These are phyloP conservation scores for Chaetomium tenue DNA, from an alignment of 495 filamentous ascomycete species.

Conservation along the genomic window DNA sequence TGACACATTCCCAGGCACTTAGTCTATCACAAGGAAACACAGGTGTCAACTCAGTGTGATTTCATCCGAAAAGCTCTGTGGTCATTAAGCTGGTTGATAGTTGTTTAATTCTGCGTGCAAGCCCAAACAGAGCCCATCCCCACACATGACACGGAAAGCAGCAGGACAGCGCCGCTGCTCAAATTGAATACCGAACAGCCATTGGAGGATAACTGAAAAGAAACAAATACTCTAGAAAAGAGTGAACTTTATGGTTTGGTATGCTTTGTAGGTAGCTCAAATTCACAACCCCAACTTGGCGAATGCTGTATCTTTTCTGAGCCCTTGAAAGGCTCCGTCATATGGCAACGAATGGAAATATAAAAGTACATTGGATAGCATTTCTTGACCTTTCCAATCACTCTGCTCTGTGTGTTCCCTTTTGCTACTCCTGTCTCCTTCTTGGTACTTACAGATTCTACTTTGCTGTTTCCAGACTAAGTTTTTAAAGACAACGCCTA, in stretches of 20 bases:
- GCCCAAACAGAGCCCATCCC: constrained; percentile 3
- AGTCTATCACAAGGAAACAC: neutral
- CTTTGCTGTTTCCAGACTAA: too few species aligned
- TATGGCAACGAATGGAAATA: too few species aligned
- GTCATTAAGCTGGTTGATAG: neutral
- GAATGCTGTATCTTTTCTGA: too few species aligned
- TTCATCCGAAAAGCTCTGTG: neutral
- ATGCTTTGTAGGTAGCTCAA: too few species aligned
- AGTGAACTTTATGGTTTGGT: neutral
- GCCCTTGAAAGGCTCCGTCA: too few species aligned
- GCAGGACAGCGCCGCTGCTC: constrained; percentile 1
- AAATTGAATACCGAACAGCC: neutral
- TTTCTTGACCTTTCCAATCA: too few species aligned
- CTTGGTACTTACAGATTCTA: too few species aligned
- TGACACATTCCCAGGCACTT: constrained; percentile 7
- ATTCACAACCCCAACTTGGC: too few species aligned
- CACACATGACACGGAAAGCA: constrained; percentile 8
- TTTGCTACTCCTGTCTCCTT: too few species aligned
- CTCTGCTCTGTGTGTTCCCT: too few species aligned
- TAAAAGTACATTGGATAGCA: too few species aligned
- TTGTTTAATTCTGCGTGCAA: neutral
- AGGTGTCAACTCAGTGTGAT: neutral
- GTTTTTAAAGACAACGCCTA: too few species aligned
- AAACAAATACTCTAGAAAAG: neutral
- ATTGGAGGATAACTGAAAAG: neutral